phyloP scores from a whole-genome alignment of 306 rosid genomes.

The Delonix regia region DNA sequence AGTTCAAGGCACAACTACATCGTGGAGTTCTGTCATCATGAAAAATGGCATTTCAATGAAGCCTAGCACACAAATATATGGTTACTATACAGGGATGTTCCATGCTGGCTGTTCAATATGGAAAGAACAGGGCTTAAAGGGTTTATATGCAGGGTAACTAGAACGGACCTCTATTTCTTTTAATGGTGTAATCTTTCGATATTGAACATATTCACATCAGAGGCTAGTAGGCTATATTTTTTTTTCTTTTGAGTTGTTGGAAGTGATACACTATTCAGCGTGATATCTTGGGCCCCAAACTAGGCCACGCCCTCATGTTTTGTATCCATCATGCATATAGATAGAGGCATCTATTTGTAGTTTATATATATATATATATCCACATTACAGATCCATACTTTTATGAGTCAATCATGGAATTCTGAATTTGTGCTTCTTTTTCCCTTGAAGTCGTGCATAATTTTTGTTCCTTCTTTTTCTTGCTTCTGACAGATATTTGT shows the following conservation, averaged over 20 bases:
- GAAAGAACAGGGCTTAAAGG: conserved; percentile 78
- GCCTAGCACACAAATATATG: conserved; percentile 62
- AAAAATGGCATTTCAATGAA: conserved; percentile 53
- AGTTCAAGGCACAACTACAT: conserved; percentile 77
- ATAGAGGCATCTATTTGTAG: background rate
- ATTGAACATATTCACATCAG: background rate
- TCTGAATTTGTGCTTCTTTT: background rate
- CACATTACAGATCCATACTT: background rate
- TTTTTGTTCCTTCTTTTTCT: conserved; percentile 34
- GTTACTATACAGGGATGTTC: conserved; percentile 82
- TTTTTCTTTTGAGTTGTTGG: conserved; percentile 1
- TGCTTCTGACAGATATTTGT: conserved; percentile 67
- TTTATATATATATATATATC: background rate
- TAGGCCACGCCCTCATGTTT: background rate
- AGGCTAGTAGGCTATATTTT: conserved; percentile 17
- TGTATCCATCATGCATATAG: background rate
- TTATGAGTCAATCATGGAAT: conserved; percentile 5
- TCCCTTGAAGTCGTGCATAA: conserved; percentile 27
- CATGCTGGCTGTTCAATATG: conserved; percentile 86
- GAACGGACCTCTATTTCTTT: conserved; percentile 14
- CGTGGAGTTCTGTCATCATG: conserved; percentile 67
- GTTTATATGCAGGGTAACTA: conserved; percentile 86
- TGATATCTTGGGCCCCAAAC: conserved; percentile 10
- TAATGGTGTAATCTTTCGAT: conserved; percentile 9
- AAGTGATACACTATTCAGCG: conserved; percentile 3